Conservation (phyloP, 192 early-diverging fungal genomes). For the Spinellus fusiger region DNA sequence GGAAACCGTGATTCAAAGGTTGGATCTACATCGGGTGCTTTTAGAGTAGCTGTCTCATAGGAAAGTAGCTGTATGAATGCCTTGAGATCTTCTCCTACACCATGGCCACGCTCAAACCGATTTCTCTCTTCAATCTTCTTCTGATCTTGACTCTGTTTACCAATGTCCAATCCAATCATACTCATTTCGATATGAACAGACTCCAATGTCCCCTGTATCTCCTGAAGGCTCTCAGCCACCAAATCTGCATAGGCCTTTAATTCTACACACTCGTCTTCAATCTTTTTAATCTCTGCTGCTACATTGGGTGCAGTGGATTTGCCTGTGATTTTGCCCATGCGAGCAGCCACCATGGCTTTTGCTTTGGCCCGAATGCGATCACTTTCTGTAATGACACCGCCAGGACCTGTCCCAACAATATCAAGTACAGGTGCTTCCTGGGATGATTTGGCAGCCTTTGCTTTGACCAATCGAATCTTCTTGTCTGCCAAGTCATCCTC, state of each 20-base stretch:
- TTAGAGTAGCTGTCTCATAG: conserved; percentile 12
- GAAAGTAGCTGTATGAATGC: conserved; percentile 20
- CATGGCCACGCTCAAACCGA: conserved; percentile 25
- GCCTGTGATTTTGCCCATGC: conserved; percentile 44
- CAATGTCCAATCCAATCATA: conserved; percentile 24
- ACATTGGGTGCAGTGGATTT: conserved; percentile 18
- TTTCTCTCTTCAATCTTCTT: conserved; percentile 26
- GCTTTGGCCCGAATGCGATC: conserved; percentile 49
- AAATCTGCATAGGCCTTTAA: conserved; percentile 18
- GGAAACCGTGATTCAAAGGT: conserved; percentile 32
- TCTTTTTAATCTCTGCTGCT: conserved; percentile 8
- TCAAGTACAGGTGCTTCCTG: conserved; percentile 5
- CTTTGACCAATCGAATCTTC: conserved; percentile 35
- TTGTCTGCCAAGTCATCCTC: conserved; percentile 40
- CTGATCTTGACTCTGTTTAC: conserved; percentile 21
- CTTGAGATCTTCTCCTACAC: conserved; percentile 22
- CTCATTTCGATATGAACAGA: conserved; percentile 23
- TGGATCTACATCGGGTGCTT: conserved; percentile 30
- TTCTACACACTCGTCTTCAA: conserved; percentile 23
- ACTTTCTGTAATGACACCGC: conserved; percentile 43
- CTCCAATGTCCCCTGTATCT: conserved; percentile 9
- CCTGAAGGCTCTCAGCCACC: conserved; percentile 1
- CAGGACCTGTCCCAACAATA: conserved; percentile 47
- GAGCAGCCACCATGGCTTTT: conserved; percentile 44
- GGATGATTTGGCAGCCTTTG: conserved; percentile 18